Base-by-base conservation (phyloP, 148 eudicot species). In the Camellia japonica region DNA sequence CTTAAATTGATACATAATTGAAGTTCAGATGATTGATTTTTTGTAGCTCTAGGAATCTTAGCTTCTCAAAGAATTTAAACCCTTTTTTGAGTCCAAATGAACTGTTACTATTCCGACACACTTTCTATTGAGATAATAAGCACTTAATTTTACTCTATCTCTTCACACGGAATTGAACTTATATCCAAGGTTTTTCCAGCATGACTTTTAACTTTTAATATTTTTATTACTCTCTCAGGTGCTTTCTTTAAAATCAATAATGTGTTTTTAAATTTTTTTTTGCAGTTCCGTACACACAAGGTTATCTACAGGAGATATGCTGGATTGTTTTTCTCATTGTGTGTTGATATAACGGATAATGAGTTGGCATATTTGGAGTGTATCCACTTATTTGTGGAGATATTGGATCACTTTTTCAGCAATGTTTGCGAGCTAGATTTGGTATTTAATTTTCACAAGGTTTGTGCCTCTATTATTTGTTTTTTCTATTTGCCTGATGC, bases 381-480 rank as follows among this genome's bases (percentile, higher is more conserved):
- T 82, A 94, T 94, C 79, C 98, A 94, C 85, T 92, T 94, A 41
- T 94, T 94, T 87, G 98, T 94, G 77, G 97, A 94, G 91, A 94
- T 94, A 81, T 78, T 94, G 85, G 98, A 94, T 82, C 98, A 94
- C 81, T 94, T 94, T 79, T 94, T 93, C 94, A 94, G 98, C 90
- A 95, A 93, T 81, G 98, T 95, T 55, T 95, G 98, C 58, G 97
- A 95, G 90, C 92, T 95, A 70, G 98, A 95, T 89, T 80, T 95
- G 80, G 98, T 93, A 44, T 95, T 93, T 82, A 95, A 95, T 83
- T 95, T 95, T 74, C 90, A 88, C 82, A 88, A 88, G 90, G 90
- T 86, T 59, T 47, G 88, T 11, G 30, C 79, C 61, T 64, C 13
- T 74, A 0, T 3, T 71, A 1, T 76, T 7, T 4, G 60, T 76